Percentiles rank a stretch among this genome's conserved stretches.
These are phyloP conservation scores for Umbelopsis isabellina DNA, from an alignment of 192 early-diverging fungal species.

Conservation along the genomic window DNA sequence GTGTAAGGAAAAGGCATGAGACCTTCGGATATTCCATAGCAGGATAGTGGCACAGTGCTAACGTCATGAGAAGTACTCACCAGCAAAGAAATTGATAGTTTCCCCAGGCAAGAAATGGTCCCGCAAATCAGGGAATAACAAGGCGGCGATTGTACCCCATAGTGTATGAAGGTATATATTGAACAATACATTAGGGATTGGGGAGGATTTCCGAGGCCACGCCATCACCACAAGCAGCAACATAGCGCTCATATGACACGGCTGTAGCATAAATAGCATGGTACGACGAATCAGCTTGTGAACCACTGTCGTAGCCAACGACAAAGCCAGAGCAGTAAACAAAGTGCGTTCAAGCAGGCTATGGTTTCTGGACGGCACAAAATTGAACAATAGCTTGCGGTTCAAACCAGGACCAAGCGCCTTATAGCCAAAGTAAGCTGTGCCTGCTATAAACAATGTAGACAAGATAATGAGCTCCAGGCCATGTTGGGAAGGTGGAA, in stretches of 20 bases:
- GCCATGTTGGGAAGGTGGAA: conserved; percentile 52
- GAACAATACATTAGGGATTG: conserved; percentile 43
- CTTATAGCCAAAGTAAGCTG: conserved; percentile 39
- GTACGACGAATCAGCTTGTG: conserved; percentile 51
- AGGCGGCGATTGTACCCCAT: conserved; percentile 56
- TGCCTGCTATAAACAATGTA: conserved; percentile 39
- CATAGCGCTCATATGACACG: conserved; percentile 58
- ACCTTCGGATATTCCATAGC: background rate
- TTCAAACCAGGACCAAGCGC: conserved; percentile 17
- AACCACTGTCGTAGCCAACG: conserved; percentile 40
- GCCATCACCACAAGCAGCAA: conserved; percentile 46
- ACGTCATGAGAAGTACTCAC: conserved; percentile 23
- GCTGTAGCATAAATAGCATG: conserved; percentile 54
- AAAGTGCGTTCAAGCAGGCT: conserved; percentile 40
- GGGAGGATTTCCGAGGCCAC: conserved; percentile 45
- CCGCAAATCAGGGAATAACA: conserved; percentile 54
- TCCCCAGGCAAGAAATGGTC: conserved; percentile 51
- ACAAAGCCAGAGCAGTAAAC: conserved; percentile 34
- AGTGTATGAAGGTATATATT: conserved; percentile 63
- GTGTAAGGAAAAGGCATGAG: background rate
- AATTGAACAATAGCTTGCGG: conserved; percentile 28
- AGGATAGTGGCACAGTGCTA: background rate
- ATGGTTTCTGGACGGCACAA: conserved; percentile 34
- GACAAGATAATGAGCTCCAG: conserved; percentile 47
- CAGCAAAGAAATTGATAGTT: conserved; percentile 56